Base-by-base conservation (phyloP, 192 early-diverging fungal species). In the Geosiphon pyriformis region DNA sequence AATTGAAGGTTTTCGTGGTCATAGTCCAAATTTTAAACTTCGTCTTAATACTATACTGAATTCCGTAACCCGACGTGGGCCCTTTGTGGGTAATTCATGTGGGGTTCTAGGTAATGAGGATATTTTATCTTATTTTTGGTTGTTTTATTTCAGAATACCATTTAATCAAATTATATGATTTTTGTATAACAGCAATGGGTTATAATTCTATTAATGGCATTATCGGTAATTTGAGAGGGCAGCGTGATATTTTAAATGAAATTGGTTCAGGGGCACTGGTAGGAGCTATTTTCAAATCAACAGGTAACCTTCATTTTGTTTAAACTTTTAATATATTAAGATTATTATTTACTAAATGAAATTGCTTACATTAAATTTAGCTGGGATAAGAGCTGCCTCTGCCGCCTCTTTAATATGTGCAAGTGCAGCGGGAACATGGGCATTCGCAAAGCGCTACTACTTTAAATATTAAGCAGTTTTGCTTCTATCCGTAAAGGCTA, bases 41-140 rank as follows among this genome's bases (percentile, higher is more conserved):
- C 84, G 89, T 49, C 75, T 92, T 30, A 92, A 92, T 78, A 88
- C 85, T 57, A 83, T 89, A 33, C 80, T 92, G 55, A 92, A 92
- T 79, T 81, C 85, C 27, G 87, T 88, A 74, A 92, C 90, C 10
- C 83, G 90, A 49, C 87, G 90, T 58, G 90, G 90, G n/a, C 90
- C 90, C 22, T 90, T 88, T 65, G 71, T 92, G 54, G 90, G 85
- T 70, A 92, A 92, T 81, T 88, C 90, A 29, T 75, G 85, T 32
- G 90, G 89, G 70, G 80, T 92, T 22, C 71, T 92, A 64, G 79
- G 76, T 74, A 78, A 54, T 70, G 66, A 17, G 17, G 42, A 42
- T 33, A 22, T 31, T 32, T 18, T 57, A 46, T 47, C 22, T 59
- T 42, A 59, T 68, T n/a, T n/a, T n/a, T n/a, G n/a, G n/a, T n/a